Evolutionary conservation across 805 yeast genomes (phyloP).

Genomic region (Lipomyces yamanashiensis): DNA sequence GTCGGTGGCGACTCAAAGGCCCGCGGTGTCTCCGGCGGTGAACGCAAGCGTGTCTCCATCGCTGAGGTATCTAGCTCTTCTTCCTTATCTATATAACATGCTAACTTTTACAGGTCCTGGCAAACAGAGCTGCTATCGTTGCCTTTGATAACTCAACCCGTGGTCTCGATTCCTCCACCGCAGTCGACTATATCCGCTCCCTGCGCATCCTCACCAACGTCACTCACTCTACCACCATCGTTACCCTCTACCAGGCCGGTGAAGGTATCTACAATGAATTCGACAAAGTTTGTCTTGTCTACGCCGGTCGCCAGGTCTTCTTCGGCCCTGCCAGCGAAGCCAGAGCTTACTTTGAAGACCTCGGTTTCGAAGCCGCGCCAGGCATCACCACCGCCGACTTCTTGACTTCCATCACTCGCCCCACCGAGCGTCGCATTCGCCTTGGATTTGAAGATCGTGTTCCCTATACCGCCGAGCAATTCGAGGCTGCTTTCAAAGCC

Average conservation of each 20-base stretch:
- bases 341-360: slow-evolving; percentile 50
- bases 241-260: slow-evolving; percentile 71
- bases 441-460: slow-evolving; percentile 53
- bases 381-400: slow-evolving; percentile 66
- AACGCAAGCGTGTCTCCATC: slow-evolving; percentile 70
- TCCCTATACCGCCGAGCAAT: slow-evolving; percentile 56
- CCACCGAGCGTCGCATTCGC: slow-evolving; percentile 52
- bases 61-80: slow-evolving; percentile 56
- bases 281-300: slow-evolving; percentile 64
- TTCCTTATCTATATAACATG: background rate
- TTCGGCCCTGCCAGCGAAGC: slow-evolving; percentile 62
- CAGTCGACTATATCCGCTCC: slow-evolving; percentile 65
- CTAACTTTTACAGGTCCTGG: slow-evolving; percentile 16
- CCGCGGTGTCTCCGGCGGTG: slow-evolving; percentile 76
- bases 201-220: slow-evolving; percentile 63
- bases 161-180: slow-evolving; percentile 73
- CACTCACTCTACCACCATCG: slow-evolving; percentile 60
- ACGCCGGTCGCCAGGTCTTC: slow-evolving; percentile 64
- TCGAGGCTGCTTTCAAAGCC: slow-evolving; percentile 53
- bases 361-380: slow-evolving; percentile 61
- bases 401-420: slow-evolving; percentile 59
- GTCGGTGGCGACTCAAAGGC: slow-evolving; percentile 67
- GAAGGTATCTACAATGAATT: slow-evolving; percentile 65
- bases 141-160: slow-evolving; percentile 75
- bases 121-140: slow-evolving; percentile 54